A percentile compares a stretch with the other conserved stretches of the same genome.
Evolutionary conservation across 768 basidiomycete genomes (phyloP).

Genomic region (Exsudoporus frostii): DNA sequence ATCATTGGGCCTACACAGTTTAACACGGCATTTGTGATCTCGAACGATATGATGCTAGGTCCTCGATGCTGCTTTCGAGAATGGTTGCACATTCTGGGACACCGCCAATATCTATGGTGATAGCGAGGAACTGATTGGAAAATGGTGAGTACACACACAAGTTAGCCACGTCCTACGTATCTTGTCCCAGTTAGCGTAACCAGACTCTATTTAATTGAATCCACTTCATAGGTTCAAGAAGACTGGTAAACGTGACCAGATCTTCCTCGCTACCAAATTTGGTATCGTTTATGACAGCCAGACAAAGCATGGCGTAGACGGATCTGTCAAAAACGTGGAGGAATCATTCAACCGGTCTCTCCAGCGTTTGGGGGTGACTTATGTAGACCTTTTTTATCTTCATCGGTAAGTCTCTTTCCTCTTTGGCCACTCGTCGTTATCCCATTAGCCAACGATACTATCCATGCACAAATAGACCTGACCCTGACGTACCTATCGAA

Average conservation of each 20-base stretch:
- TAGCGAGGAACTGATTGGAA: slow-evolving; percentile 44
- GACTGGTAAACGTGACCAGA: slow-evolving; percentile 43
- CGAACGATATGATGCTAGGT: slow-evolving; percentile 24
- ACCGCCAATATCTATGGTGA: slow-evolving; percentile 43
- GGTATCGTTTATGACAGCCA: slow-evolving; percentile 32
- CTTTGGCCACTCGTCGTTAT: no score
- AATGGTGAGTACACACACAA: slow-evolving; percentile 32
- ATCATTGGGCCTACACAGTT: neutral
- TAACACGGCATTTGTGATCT: neutral
- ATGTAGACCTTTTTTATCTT: slow-evolving; percentile 46
- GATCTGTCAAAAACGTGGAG: slow-evolving; percentile 41
- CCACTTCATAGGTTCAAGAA: slow-evolving; percentile 38
- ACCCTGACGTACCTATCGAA: slow-evolving; percentile 46
- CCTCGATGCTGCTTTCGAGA: slow-evolving; percentile 40
- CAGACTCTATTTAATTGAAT: no score
- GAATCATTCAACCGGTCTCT: slow-evolving; percentile 40
- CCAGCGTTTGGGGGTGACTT: slow-evolving; percentile 38
- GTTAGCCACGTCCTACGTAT: neutral
- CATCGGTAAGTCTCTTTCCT: slow-evolving; percentile 32
- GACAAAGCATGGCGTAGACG: slow-evolving; percentile 25
- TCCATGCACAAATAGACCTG: slow-evolving; percentile 30
- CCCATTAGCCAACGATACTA: neutral
- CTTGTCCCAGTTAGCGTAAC: neutral
- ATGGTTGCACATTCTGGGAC: slow-evolving; percentile 48
- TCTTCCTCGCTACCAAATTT: slow-evolving; percentile 65